phyloP scores from a whole-genome alignment of 1,139 yeast species.

The Taphrina communis region DNA sequence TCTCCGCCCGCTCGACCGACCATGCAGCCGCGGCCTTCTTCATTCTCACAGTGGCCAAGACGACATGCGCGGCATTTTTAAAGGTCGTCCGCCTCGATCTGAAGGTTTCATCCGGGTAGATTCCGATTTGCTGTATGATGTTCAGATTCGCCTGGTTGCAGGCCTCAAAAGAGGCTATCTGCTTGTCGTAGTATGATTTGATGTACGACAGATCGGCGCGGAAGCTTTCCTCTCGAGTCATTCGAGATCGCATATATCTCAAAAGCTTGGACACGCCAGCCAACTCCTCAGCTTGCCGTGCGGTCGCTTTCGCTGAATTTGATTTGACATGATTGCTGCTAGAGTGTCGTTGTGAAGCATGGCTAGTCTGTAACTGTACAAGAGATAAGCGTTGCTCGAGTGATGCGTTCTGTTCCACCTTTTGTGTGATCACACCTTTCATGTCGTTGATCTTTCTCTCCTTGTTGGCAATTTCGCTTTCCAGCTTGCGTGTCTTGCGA shows the following conservation, averaged over 20 bases:
- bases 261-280: slow-evolving; percentile 45
- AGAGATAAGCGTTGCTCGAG: slow-evolving; percentile 29
- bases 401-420: slow-evolving; percentile 13
- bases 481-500: slow-evolving; percentile 19
- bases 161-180: slow-evolving; percentile 46
- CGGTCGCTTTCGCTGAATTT: not conserved
- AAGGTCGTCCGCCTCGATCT: slow-evolving; percentile 41
- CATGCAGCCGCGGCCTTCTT: slow-evolving; percentile 14
- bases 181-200: slow-evolving; percentile 46
- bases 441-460: slow-evolving; percentile 21
- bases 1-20: slow-evolving; percentile 12
- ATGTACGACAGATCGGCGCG: slow-evolving; percentile 45
- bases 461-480: slow-evolving; percentile 12
- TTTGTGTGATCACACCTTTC: slow-evolving; percentile 11
- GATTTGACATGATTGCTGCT: not conserved
- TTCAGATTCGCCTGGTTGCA: slow-evolving; percentile 47
- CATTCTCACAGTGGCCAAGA: slow-evolving; percentile 35
- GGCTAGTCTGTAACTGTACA: not conserved
- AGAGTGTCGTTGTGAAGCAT: not conserved
- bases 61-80: slow-evolving; percentile 42
- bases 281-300: slow-evolving; percentile 44
- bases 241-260: slow-evolving; percentile 44
- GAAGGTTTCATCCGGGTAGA: slow-evolving; percentile 46
- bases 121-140: slow-evolving; percentile 47
- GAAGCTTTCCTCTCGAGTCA: slow-evolving; percentile 43